These are phyloP conservation scores for Pythium myriotylum DNA, from an alignment of 352 stramenopile species.

Conservation along the genomic window DNA sequence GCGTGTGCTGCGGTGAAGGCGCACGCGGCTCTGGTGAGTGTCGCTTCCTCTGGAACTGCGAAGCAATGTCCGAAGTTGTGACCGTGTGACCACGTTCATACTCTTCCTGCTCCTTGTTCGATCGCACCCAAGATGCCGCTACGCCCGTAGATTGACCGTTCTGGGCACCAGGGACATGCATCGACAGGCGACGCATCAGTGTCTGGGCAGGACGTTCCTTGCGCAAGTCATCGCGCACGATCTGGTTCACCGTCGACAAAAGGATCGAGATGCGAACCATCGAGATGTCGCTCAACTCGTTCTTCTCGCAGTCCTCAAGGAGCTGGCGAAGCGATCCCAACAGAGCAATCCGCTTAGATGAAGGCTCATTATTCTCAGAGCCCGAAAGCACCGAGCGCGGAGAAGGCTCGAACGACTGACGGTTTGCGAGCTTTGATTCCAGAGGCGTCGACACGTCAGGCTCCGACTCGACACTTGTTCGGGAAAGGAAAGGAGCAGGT, in stretches of 20 bases:
- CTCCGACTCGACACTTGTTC: constrained; percentile 14
- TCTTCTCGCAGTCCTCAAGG: constrained; percentile 50
- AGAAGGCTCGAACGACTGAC: constrained; percentile 10
- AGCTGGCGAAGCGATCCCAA: constrained; percentile 53
- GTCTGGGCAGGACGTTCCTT: constrained; percentile 41
- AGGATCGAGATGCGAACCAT: constrained; percentile 72
- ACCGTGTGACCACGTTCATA: constrained; percentile 35
- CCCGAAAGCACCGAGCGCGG: constrained; percentile 10
- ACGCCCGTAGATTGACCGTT: not conserved
- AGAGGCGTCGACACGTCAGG: constrained; percentile 15
- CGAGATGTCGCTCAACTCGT: constrained; percentile 62
- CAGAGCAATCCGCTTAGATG: constrained; percentile 42
- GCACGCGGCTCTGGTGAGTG: constrained; percentile 1
- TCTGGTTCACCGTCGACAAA: constrained; percentile 65
- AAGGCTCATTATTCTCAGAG: constrained; percentile 11
- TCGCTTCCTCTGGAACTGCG: constrained; percentile 13
- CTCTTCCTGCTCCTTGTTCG: constrained; percentile 38
- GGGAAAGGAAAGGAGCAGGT: constrained; percentile 5
- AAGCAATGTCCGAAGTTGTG: constrained; percentile 28
- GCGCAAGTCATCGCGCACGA: constrained; percentile 64
- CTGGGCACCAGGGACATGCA: constrained; percentile 6
- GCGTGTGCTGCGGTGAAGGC: constrained; percentile 33
- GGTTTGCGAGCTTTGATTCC: constrained; percentile 17
- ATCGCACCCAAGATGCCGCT: constrained; percentile 40
- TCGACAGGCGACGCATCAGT: constrained; percentile 48